Evolutionary conservation across 768 basidiomycete species (phyloP).

Genomic region (Termitomyces heimii): DNA sequence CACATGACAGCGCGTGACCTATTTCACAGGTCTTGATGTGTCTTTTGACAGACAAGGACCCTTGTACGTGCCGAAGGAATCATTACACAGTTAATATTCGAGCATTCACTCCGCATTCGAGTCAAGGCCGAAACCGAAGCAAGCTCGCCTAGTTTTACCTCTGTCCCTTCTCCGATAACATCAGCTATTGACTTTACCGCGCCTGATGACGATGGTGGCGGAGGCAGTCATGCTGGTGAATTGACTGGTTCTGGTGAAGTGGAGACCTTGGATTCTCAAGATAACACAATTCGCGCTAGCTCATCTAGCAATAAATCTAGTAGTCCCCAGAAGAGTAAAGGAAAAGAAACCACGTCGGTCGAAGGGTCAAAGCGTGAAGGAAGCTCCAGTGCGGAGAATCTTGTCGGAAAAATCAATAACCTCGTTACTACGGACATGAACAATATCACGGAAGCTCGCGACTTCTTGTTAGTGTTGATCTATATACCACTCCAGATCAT

Average conservation of each 20-base stretch:
- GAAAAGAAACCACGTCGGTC: slow-evolving; percentile 2
- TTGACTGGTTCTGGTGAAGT: slow-evolving; percentile 6
- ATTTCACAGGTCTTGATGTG: neutral
- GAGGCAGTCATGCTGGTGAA: slow-evolving; percentile 1
- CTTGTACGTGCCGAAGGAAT: slow-evolving; percentile 43
- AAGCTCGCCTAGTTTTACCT: slow-evolving; percentile 4
- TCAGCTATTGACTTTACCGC: slow-evolving; percentile 10
- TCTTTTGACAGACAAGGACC: slow-evolving; percentile 33
- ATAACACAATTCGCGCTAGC: slow-evolving; percentile 12
- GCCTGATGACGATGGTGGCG: slow-evolving; percentile 1
- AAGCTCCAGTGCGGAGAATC: slow-evolving; percentile 31
- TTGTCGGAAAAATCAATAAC: slow-evolving; percentile 75
- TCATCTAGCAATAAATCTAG: slow-evolving; percentile 12
- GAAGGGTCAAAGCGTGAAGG: slow-evolving; percentile 5
- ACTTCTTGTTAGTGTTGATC: slow-evolving; percentile 29
- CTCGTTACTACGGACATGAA: slow-evolving; percentile 59
- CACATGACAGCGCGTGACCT: neutral
- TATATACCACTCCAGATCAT: slow-evolving; percentile 36
- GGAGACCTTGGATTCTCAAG: slow-evolving; percentile 15
- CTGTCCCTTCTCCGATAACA: slow-evolving; percentile 7
- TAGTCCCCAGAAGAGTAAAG: slow-evolving; percentile 10
- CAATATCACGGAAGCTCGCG: slow-evolving; percentile 28
- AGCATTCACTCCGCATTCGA: slow-evolving; percentile 53
- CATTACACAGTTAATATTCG: slow-evolving; percentile 35
- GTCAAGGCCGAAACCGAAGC: slow-evolving; percentile 39